Evolutionary conservation across 2,329 filamentous ascomycete species (phyloP).

Genomic region (Penicillium psychrosexuale): DNA sequence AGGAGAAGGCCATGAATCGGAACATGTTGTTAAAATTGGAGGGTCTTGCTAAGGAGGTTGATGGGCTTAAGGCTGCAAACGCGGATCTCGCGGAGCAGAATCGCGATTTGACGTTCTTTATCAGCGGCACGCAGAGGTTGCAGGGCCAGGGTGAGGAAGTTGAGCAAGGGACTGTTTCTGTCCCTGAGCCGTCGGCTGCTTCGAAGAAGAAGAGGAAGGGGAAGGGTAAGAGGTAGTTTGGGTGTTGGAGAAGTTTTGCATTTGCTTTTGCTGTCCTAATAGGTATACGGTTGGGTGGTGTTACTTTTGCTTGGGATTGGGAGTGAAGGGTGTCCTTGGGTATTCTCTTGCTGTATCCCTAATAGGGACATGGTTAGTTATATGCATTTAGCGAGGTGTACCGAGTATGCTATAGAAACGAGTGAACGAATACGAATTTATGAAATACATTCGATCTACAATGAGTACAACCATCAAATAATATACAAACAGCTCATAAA

Average conservation of each 20-base stretch:
- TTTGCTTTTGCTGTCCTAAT: neutral
- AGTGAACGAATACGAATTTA: neutral
- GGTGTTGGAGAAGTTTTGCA: neutral
- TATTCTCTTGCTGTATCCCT: neutral
- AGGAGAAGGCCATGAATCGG: conserved; percentile 82
- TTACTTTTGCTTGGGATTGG: neutral
- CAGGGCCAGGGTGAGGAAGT: conserved; percentile 70
- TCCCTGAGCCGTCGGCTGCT: conserved; percentile 56
- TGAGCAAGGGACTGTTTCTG: conserved; percentile 66
- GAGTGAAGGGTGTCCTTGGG: neutral
- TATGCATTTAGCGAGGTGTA: neutral
- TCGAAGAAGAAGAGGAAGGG: conserved; percentile 43
- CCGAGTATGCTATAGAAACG: neutral
- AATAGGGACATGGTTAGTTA: neutral
- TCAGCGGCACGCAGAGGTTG: conserved; percentile 77
- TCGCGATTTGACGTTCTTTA: conserved; percentile 81
- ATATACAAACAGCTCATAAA: neutral
- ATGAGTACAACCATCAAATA: neutral
- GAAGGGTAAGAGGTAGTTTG: conserved; percentile 16
- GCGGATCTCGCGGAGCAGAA: conserved; percentile 80
- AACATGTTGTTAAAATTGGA: conserved; percentile 75
- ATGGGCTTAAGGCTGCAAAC: conserved; percentile 58
- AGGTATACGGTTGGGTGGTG: too few relatives aligned
- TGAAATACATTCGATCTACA: neutral
- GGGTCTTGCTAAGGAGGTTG: conserved; percentile 60